Conservation (phyloP, 306 rosid species). For the apple (Malus domestica) region DNA sequence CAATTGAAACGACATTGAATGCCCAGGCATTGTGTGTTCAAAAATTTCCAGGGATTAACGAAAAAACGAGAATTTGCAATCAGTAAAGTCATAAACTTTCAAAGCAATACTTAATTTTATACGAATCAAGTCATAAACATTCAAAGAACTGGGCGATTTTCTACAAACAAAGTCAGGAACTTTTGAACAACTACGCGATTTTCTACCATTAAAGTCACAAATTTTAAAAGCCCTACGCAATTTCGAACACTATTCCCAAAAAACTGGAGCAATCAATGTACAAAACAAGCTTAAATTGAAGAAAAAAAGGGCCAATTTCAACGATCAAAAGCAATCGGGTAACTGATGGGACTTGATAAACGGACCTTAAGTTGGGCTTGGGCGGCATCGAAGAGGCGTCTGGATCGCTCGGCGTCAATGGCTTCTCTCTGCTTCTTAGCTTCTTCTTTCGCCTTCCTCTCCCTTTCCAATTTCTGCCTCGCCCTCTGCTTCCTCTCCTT, state of each 20-base stretch:
- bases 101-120: neutral
- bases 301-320: neutral
- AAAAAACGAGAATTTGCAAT: neutral
- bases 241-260: neutral
- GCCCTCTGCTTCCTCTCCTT: slow-evolving; percentile 54
- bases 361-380: slow-evolving; percentile 84
- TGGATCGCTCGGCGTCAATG: slow-evolving; percentile 70
- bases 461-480: slow-evolving; percentile 44
- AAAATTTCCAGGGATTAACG: neutral
- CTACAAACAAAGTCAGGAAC: neutral
- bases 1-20: neutral
- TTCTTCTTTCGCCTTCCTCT: slow-evolving; percentile 64
- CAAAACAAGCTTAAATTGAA: neutral
- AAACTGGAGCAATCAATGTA: neutral
- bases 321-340: neutral
- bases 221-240: neutral
- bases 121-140: neutral
- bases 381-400: slow-evolving; percentile 72
- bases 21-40: neutral
- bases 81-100: neutral
- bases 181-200: neutral
- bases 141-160: neutral
- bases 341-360: neutral
- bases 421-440: slow-evolving; percentile 71
- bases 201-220: neutral